Evolutionary conservation across 164 flowering plant genomes (phyloP), one percentile per base, ranked within the genome.

Genomic region (Vitis rotundifolia): DNA sequence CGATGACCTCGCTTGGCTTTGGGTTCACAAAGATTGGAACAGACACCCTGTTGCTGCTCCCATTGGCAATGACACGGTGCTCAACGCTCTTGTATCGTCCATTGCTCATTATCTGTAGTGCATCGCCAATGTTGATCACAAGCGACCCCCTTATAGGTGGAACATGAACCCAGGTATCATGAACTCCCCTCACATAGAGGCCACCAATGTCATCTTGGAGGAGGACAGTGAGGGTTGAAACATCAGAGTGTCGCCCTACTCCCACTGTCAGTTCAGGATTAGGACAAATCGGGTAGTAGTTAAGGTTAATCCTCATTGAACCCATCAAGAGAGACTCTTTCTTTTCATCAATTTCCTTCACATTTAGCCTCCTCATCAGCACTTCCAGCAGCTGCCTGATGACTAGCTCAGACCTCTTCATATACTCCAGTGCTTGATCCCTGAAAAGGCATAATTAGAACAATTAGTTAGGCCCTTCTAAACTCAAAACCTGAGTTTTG

Each of bases 261-360:
- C 86, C 90, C 0, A 76, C 78, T 0, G 88, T 74, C 37, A 86
- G 85, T 18, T 84, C 82, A 8, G 87, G 89, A 58, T 82, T 82
- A 0, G 90, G 90, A 62, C 88, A 87, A n/a, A 26, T 75, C 5
- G 90, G 90, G 47, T 87, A 84, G 78, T 81, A 78, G 63, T 81
- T 83, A 0, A 83, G 73, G 80, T 80, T 78, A 26, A 78, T 68
- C 52, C 76, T 63, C 22, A 58, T 66, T 0, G 85, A 76, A 5
- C 85, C 85, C 79, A 74, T 84, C 1, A 86, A 57, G 1, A 77
- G 29, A 3, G 71, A 62, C 56, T 71, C 70, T 49, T 67, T 82
- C 13, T 18, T 47, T 52, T 73, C 68, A 28, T 82, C 81, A 8
- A 81, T 68, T 15, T 76, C 67, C 7, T 69, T 62, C 64, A 84